Evolutionary conservation across 306 rosid species (phyloP), one percentile per base, ranked within the genome.

Genomic region (Ceratonia siliqua): DNA sequence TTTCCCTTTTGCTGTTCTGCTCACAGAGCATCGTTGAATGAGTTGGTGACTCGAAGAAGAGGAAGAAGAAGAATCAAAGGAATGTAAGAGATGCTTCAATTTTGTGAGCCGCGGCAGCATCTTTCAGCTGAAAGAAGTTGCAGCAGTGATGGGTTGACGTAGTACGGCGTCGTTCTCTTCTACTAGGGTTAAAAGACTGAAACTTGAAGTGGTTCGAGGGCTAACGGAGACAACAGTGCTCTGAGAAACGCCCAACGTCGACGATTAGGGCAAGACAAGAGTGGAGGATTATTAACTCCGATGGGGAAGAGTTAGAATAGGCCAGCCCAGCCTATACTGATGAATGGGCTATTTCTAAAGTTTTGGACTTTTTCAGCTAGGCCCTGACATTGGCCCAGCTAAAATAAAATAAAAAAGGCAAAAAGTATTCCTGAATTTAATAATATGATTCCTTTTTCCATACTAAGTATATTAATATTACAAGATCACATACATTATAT

Each of bases 1-100:
- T 32, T 85, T 85, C 0, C 89, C 89, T 30, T 85, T 85, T 0
- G 89, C 86, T 0, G 89, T 85, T 8, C 89, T 49, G 46, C 86
- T 82, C 1, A 79, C 84, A 56, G 68, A 21, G 67, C 84, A 79
- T 8, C 75, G 85, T 17, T 85, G 89, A 50, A 62, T 73, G 27
- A 85, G 77, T 9, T 79, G 79, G 68, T 72, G 49, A 8, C 56
- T 63, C 0, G 82, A 59, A 8, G 53, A 48, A 13, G 78, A 54
- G 8, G 66, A 15, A 0, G 65, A 8, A 61, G 28, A 62, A 42
- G 76, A 24, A 14, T 52, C 64, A 0, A 55, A 2, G 10, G 65
- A 38, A 6, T 63, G 15, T 4, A 79, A 25, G 0, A 71, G 63
- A 59, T 81, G 63, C 1, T 67, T 76, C 20, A 82, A 66, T 38